Percentiles rank a stretch among this genome's conserved stretches.
Conservation (phyloP, 2,329 filamentous ascomycete species). For the Aureobasidium pullulans region DNA sequence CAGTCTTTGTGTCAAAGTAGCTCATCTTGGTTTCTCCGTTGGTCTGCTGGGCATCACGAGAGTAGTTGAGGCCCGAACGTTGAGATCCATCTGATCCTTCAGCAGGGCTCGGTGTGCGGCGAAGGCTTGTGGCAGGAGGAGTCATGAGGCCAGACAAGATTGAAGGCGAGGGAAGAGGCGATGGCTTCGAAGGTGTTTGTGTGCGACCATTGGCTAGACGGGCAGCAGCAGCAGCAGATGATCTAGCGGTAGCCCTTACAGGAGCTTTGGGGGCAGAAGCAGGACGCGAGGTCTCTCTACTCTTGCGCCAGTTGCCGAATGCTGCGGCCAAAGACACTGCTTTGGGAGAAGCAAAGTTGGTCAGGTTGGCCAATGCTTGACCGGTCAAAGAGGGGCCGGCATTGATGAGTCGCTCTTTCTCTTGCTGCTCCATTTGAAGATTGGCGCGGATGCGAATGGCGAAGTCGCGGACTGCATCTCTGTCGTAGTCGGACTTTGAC, state of each 20-base stretch:
- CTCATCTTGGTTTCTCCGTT: background rate
- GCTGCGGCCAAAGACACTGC: constrained; percentile 90
- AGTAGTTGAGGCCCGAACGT: constrained; percentile 12
- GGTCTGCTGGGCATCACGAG: constrained; percentile 15
- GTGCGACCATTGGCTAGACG: constrained; percentile 3
- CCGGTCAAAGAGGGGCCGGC: constrained; percentile 46
- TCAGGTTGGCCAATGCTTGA: constrained; percentile 62
- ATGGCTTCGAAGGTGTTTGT: constrained; percentile 54
- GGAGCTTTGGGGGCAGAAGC: background rate
- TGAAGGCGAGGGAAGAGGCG: constrained; percentile 44
- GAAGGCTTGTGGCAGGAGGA: constrained; percentile 70
- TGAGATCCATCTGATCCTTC: constrained; percentile 1
- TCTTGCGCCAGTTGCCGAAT: constrained; percentile 82
- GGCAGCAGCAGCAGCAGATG: background rate
- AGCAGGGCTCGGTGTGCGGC: constrained; percentile 48
- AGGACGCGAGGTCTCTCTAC: constrained; percentile 14
- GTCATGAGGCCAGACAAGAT: constrained; percentile 79
- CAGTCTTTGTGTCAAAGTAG: background rate
- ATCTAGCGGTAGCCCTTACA: constrained; percentile 1
- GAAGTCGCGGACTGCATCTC: constrained; percentile 74
- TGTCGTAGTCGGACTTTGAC: constrained; percentile 66
- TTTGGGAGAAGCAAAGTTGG: constrained; percentile 71
- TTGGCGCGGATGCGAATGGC: constrained; percentile 90
- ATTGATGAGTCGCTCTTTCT: constrained; percentile 76
- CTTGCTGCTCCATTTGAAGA: constrained; percentile 95